Evolutionary conservation across 2,329 filamentous ascomycete species (phyloP), one percentile per base, ranked within the genome.

Genomic region (Trichoderma sp.): DNA sequence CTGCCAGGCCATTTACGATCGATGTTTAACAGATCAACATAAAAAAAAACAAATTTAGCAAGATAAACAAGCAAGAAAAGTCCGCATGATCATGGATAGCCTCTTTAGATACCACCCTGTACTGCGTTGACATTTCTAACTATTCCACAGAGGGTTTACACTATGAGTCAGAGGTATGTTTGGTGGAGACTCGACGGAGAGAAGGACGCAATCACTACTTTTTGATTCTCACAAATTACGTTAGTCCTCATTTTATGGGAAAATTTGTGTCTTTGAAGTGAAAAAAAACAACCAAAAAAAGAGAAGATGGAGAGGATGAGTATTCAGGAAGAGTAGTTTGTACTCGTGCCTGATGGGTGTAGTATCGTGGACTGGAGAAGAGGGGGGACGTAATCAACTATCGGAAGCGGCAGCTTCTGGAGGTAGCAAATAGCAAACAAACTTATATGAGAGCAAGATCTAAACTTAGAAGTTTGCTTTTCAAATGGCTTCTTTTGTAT

Each of bases 1-100:
- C 83, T 65, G 76, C 77, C 26, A 76, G 83, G 58, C 80, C 80
- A 43, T 10, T 13, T 34, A 37, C 30, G 11, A 24, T 32, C 39
- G 16, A 49, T 28, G 64, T 37, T 65, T 59, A 43, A 63, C 32
- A 59, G 26, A 32, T 14, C 26, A 24, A 26, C 51, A 52, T 46
- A 54, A 30, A 34, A 54, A 30, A 34, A 26, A 60, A 58, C 14
- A 59, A 39, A 65, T 37, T 51, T 51, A 58, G 28, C 52, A 59
- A 59, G 16, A 59, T 37, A 59, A 28, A 39, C 8, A 28, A 37
- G 54, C 49, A 56, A 59, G 58, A 52, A 55, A 51, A 59, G 49
- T 56, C 43, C 39, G 43, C 56, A 63, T 52, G 34, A 63, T 61
- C 66, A 70, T 61, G 66, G 55, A 69, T 66, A 69, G 51, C 59